These are phyloP conservation scores for Vairimorpha ceranae DNA, from an alignment of 371 early-diverging fungal genomes.

Conservation along the genomic window DNA sequence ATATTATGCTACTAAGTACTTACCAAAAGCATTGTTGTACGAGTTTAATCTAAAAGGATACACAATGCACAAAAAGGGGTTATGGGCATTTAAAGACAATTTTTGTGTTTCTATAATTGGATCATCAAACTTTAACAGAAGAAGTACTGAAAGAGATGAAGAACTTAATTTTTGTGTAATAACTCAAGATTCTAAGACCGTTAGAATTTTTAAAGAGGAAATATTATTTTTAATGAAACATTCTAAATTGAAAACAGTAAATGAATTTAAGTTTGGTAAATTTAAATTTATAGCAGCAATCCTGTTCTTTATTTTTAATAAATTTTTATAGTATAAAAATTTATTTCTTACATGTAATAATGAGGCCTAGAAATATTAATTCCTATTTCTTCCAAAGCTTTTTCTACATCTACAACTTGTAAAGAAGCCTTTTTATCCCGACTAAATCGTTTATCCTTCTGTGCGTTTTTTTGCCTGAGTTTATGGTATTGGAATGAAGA, in stretches of 20 bases:
- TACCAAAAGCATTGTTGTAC: constrained; percentile 11
- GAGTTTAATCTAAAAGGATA: constrained; percentile 19
- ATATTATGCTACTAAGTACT: constrained; percentile 1
- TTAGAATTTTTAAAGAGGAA: constrained; percentile 13
- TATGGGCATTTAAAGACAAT: constrained; percentile 50
- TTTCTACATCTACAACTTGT: constrained; percentile 62
- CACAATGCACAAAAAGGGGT: constrained; percentile 50
- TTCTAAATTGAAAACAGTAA: neutral
- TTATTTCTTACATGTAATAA: constrained; percentile 59
- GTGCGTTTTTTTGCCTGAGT: constrained; percentile 60
- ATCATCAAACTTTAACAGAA: constrained; percentile 51
- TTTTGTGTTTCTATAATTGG: constrained; percentile 46
- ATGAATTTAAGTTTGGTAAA: neutral
- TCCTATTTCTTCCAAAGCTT: constrained; percentile 62
- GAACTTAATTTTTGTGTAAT: constrained; percentile 46
- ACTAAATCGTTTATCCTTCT: constrained; percentile 62
- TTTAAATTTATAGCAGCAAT: neutral
- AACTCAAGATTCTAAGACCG: neutral
- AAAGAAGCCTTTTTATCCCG: constrained; percentile 63
- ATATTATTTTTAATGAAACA: neutral
- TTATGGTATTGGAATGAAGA: constrained; percentile 63
- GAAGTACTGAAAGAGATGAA: constrained; percentile 41
- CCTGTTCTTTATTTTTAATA: constrained; percentile 5
- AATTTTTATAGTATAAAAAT: constrained; percentile 9
- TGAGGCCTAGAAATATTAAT: constrained; percentile 60